These are phyloP conservation scores for Penicillium manginii DNA, from an alignment of 495 filamentous ascomycete species.

Conservation along the genomic window DNA sequence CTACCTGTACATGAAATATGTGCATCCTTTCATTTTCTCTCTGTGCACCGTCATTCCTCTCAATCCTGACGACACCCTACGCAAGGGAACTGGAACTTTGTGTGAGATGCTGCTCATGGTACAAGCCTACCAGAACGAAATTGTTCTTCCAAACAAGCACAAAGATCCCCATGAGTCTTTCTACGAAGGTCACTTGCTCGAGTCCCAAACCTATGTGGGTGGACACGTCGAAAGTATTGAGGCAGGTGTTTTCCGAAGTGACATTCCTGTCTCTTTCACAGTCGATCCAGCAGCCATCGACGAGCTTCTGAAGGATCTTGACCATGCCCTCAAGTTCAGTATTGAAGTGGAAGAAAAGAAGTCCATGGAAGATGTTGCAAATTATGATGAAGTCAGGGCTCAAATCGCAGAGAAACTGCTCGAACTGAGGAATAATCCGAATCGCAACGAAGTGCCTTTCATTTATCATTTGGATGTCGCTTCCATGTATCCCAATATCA, in stretches of 20 bases:
- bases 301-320: slow-evolving; percentile 83
- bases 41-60: slow-evolving; percentile 95
- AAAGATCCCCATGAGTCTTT: slow-evolving; percentile 88
- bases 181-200: slow-evolving; percentile 94
- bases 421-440: slow-evolving; percentile 77
- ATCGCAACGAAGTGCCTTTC: slow-evolving; percentile 78
- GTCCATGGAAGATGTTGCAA: slow-evolving; percentile 82
- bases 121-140: slow-evolving; percentile 89
- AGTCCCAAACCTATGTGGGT: slow-evolving; percentile 97
- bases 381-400: slow-evolving; percentile 90
- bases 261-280: slow-evolving; percentile 91
- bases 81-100: slow-evolving; percentile 95
- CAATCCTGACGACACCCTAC: slow-evolving; percentile 85
- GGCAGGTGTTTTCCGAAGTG: slow-evolving; percentile 93
- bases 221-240: slow-evolving; percentile 99
- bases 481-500: slow-evolving; percentile 99
- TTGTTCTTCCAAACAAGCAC: slow-evolving; percentile 96
- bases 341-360: slow-evolving; percentile 96
- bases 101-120: slow-evolving; percentile 99
- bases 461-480: slow-evolving; percentile 99
- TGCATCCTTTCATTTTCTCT: slow-evolving; percentile 99
- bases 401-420: slow-evolving; percentile 76
- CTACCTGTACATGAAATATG: slow-evolving; percentile 99
- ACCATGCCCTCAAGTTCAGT: slow-evolving; percentile 88
- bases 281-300: slow-evolving; percentile 87